Base-by-base conservation (phyloP, 805 yeast species). In the Candida silvicultrix region DNA sequence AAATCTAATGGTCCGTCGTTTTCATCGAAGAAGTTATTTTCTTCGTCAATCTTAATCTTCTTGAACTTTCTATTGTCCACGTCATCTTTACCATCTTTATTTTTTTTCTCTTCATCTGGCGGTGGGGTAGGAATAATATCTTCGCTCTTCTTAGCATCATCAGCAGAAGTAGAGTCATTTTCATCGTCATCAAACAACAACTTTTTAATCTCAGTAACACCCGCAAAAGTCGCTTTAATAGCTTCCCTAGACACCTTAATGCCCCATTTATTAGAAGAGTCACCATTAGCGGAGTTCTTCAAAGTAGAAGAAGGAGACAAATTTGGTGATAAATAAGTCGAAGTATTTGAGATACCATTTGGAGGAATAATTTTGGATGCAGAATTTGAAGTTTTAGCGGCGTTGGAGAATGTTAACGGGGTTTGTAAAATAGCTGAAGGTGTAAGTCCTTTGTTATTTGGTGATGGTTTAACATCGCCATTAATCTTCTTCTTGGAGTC, bases 391-490 rank as follows among this genome's bases (percentile, higher is more conserved):
- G 63, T 59, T 44, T 51, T 57, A 2, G 53, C 48, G n/a, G 50
- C 47, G 40, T 50, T 54, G 3, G 63, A 51, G 34, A 59, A 58
- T 0, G 60, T 56, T 47, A 58, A 41, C 2, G 64, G 64, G 0
- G 64, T 59, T 42, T 59, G 64, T 15, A 59, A 35, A 14, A 59
- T 53, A 1, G 64, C 52, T 5, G 63, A 59, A 7, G 64, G 64
- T 1, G 64, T 59, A 28, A 59, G 41, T 4, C 58, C 55, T 45
- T 54, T 59, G 7, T 54, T 44, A 32, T 51, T 42, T 25, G 59
- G 56, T 1, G 62, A 49, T 12, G 41, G 35, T 34, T 47, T 52
- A 5, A 45, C 38, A 2, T 53, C 59, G 14, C 25, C 39, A 34
- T 23, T 16, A 18, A 43, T 36, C 38, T 53, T 54, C 20, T 44